Percentiles rank a stretch among this genome's conserved stretches.
Evolutionary conservation across 2,329 filamentous ascomycete genomes (phyloP).

Genomic region (Diaporthe helianthi): DNA sequence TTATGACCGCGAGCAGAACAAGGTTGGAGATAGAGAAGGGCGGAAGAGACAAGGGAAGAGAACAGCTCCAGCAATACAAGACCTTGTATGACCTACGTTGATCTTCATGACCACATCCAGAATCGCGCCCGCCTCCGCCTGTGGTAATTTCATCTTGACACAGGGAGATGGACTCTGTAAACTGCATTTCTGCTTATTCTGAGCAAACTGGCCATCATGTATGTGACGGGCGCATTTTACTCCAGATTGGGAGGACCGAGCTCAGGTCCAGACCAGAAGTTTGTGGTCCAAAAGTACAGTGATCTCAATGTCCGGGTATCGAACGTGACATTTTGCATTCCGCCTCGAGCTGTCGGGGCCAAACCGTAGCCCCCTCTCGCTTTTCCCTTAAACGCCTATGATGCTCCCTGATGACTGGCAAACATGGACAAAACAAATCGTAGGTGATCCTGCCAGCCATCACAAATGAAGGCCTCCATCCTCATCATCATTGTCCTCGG

Average conservation of each 20-base stretch:
- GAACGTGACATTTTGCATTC: neutral
- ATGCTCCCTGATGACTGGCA: neutral
- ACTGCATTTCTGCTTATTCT: neutral
- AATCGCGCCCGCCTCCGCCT: neutral
- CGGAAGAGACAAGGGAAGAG: neutral
- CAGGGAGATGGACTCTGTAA: neutral
- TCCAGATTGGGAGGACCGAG: neutral
- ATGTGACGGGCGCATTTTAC: neutral
- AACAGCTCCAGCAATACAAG: constrained; percentile 3
- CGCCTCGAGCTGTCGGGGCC: neutral
- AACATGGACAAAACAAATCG: neutral
- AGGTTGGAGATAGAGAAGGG: neutral
- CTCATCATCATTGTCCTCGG: constrained; percentile 51
- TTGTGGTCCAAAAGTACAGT: neutral
- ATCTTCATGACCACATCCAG: neutral
- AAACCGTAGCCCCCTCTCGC: neutral
- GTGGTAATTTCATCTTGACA: neutral
- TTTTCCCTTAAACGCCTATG: constrained; percentile 1
- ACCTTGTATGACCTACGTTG: neutral
- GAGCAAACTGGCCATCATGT: neutral
- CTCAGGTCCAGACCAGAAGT: neutral
- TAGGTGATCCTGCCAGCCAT: constrained; percentile 31
- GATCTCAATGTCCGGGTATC: constrained; percentile 28
- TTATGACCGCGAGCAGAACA: neutral
- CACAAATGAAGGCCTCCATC: constrained; percentile 70